These are phyloP conservation scores for Phlyctochytrium planicorne DNA, from an alignment of 192 early-diverging fungal genomes.

Conservation along the genomic window DNA sequence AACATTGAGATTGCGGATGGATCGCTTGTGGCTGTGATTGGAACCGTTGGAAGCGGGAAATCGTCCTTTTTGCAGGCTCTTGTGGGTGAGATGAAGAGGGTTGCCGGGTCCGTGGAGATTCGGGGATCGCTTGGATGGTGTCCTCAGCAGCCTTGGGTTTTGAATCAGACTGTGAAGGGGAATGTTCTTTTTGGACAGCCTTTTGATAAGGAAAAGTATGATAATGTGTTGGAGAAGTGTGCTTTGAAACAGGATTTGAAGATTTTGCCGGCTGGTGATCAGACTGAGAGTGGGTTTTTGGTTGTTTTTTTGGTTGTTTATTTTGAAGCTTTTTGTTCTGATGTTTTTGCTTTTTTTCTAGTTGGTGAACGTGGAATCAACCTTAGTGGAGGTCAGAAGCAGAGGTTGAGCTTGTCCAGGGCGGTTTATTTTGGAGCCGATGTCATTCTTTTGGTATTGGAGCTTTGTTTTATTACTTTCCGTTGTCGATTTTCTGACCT, in stretches of 20 bases:
- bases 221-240: slow-evolving; percentile 65
- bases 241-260: slow-evolving; percentile 69
- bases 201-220: slow-evolving; percentile 60
- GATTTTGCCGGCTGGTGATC: slow-evolving; percentile 64
- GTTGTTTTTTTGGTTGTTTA: background rate
- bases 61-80: slow-evolving; percentile 69
- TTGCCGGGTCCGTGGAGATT: slow-evolving; percentile 47
- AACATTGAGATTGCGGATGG: slow-evolving; percentile 33
- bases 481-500: too few relatives aligned
- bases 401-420: slow-evolving; percentile 51
- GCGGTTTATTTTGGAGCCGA: slow-evolving; percentile 66
- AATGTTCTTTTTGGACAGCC: slow-evolving; percentile 73
- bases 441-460: slow-evolving; percentile 65
- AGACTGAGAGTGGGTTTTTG: slow-evolving; percentile 35
- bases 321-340: slow-evolving; percentile 21
- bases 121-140: slow-evolving; percentile 62
- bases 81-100: slow-evolving; percentile 68
- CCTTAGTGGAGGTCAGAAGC: slow-evolving; percentile 38
- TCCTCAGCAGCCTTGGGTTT: slow-evolving; percentile 77
- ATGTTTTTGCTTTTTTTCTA: too few relatives aligned
- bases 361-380: slow-evolving; percentile 36
- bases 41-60: slow-evolving; percentile 71
- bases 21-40: slow-evolving; percentile 64
- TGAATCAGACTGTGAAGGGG: slow-evolving; percentile 58
- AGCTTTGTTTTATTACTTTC: too few relatives aligned